phyloP scores from a whole-genome alignment of 2,329 filamentous ascomycete species.

The Beauveria australis region DNA sequence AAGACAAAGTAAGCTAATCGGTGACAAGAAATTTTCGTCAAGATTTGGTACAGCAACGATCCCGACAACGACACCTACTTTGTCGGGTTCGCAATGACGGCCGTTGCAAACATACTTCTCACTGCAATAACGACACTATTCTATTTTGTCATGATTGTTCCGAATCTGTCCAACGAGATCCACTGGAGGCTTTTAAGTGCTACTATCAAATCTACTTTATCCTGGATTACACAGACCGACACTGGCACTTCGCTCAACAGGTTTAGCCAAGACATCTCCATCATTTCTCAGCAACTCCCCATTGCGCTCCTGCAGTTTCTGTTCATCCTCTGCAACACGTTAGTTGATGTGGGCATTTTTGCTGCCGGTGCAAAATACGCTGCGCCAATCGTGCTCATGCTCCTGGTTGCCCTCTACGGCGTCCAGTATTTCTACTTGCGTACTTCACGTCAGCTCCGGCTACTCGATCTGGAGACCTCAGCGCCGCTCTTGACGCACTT shows the following conservation, averaged over 20 bases:
- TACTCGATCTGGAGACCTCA: not conserved
- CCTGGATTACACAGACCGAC: not conserved
- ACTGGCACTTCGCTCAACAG: not conserved
- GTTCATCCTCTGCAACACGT: not conserved
- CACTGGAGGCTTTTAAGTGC: not conserved
- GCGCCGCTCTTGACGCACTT: not conserved
- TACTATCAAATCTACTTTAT: not conserved
- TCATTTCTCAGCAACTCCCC: not conserved
- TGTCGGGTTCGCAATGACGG: not conserved
- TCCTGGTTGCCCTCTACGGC: not conserved
- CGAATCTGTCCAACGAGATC: not conserved
- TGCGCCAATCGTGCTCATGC: not conserved
- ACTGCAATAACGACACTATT: not conserved
- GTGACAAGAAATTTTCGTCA: not conserved
- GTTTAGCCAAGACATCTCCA: not conserved
- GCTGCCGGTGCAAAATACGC: not conserved
- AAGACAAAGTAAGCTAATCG: not conserved
- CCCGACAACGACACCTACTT: not conserved
- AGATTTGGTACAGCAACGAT: not conserved
- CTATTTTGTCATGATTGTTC: not conserved
- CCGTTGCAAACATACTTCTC: not conserved
- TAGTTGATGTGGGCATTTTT: not conserved
- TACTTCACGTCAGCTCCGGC: not conserved
- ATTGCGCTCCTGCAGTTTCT: not conserved
- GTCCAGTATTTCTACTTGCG: not conserved